Percentiles rank a stretch among this genome's conserved stretches.
Evolutionary conservation across 1,139 yeast species (phyloP).

Genomic region (Hemisphaericaspora subhashii): DNA sequence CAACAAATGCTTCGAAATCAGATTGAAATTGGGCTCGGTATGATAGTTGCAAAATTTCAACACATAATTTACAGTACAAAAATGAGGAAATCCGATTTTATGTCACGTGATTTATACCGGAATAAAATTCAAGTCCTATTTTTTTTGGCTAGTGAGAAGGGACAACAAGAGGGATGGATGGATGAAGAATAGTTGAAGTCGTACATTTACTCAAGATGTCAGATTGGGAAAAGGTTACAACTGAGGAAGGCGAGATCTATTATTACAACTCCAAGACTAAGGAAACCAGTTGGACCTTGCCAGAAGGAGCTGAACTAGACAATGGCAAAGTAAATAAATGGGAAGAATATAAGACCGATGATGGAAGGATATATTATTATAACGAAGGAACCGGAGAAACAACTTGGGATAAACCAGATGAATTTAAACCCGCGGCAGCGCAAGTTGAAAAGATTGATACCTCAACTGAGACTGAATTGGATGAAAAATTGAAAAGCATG

Average conservation of each 20-base stretch:
- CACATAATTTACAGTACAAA: too few species aligned
- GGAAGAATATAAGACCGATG: slow-evolving; percentile 66
- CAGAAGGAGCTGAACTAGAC: slow-evolving; percentile 40
- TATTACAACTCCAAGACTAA: slow-evolving; percentile 67
- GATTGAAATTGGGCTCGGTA: too few species aligned
- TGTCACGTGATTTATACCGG: too few species aligned
- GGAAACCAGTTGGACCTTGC: slow-evolving; percentile 82
- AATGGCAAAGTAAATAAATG: slow-evolving; percentile 45
- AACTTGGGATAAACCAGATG: slow-evolving; percentile 77
- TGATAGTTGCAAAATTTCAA: too few species aligned
- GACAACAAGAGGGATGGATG: too few species aligned
- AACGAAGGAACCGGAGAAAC: slow-evolving; percentile 65
- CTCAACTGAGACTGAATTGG: slow-evolving; percentile 13
- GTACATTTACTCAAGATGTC: too few species aligned
- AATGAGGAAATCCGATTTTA: too few species aligned
- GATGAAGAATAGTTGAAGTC: too few species aligned
- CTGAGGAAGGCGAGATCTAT: slow-evolving; percentile 67
- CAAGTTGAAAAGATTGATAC: background rate
- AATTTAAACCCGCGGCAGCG: slow-evolving; percentile 16
- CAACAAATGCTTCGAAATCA: too few species aligned
- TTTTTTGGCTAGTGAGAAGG: too few species aligned
- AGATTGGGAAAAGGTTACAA: slow-evolving; percentile 65
- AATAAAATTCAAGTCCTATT: too few species aligned
- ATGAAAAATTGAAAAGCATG: slow-evolving; percentile 13
- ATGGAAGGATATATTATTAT: slow-evolving; percentile 72